Evolutionary conservation across 306 rosid species (phyloP).

Genomic region (Sicyos edulis): DNA sequence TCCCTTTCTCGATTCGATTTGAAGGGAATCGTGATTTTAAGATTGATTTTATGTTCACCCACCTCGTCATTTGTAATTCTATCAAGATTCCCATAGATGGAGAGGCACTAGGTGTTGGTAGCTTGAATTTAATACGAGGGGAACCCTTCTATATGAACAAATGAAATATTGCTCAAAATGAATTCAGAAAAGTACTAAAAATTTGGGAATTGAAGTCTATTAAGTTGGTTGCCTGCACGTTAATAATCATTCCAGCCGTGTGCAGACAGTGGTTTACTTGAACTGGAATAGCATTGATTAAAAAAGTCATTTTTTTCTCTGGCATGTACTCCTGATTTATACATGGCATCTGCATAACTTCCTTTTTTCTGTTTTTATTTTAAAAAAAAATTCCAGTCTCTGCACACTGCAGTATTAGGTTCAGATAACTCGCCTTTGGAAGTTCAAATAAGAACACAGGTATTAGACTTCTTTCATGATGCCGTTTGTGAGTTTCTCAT

Average conservation of each 20-base stretch:
- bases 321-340: constrained; percentile 8
- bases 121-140: background rate
- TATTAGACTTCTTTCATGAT: constrained; percentile 24
- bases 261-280: background rate
- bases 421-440: constrained; percentile 87
- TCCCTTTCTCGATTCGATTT: background rate
- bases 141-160: background rate
- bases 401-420: constrained; percentile 96
- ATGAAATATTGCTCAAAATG: constrained; percentile 1
- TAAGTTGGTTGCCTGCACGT: background rate
- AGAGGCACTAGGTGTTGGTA: background rate
- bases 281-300: background rate
- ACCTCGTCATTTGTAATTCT: background rate
- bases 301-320: background rate
- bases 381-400: constrained; percentile 49
- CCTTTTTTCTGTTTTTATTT: background rate
- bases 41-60: constrained; percentile 2
- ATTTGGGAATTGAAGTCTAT: background rate
- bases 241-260: background rate
- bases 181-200: constrained; percentile 4
- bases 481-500: constrained; percentile 18
- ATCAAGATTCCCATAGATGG: background rate
- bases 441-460: constrained; percentile 99
- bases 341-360: constrained; percentile 22
- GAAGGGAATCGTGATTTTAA: background rate